A percentile compares a stretch with the other conserved stretches of the same genome.
Evolutionary conservation across 2,329 filamentous ascomycete species (phyloP).

Genomic region (Penicillium sp.): DNA sequence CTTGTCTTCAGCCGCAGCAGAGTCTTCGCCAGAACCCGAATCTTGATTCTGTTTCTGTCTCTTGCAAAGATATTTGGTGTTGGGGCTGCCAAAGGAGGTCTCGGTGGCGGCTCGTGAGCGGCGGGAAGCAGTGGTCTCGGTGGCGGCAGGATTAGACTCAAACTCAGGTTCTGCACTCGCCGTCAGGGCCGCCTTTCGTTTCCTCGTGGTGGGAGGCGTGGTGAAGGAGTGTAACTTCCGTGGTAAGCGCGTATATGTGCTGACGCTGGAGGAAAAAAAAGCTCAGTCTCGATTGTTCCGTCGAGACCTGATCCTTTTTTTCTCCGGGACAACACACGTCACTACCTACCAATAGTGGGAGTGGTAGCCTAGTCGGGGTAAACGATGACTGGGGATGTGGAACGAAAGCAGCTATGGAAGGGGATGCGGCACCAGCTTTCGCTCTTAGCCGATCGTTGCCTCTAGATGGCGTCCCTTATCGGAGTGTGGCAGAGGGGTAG

Average conservation of each 20-base stretch:
- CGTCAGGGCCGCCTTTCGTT: slow-evolving; percentile 59
- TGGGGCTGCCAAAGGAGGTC: slow-evolving; percentile 19
- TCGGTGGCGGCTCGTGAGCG: slow-evolving; percentile 31
- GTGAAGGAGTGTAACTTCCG: slow-evolving; percentile 40
- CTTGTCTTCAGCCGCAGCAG: slow-evolving; percentile 17
- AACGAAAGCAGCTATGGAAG: slow-evolving; percentile 7
- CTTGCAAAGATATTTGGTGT: slow-evolving; percentile 23
- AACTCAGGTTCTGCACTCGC: slow-evolving; percentile 36
- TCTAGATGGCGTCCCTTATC: slow-evolving; percentile 18
- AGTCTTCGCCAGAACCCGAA: slow-evolving; percentile 19
- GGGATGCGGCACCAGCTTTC: background rate
- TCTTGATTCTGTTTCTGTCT: slow-evolving; percentile 28
- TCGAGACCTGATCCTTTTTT: slow-evolving; percentile 30
- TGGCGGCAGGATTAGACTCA: slow-evolving; percentile 34
- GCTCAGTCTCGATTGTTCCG: slow-evolving; percentile 24
- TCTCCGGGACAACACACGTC: slow-evolving; percentile 31
- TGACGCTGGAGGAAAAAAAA: slow-evolving; percentile 27
- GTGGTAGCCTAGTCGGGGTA: slow-evolving; percentile 5
- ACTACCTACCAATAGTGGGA: slow-evolving; percentile 26
- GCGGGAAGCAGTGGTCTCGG: slow-evolving; percentile 29
- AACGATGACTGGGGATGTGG: slow-evolving; percentile 3
- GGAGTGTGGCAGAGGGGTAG: slow-evolving; percentile 30
- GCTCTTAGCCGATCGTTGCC: slow-evolving; percentile 17
- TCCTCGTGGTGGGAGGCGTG: slow-evolving; percentile 59
- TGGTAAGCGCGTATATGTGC: slow-evolving; percentile 27